These are phyloP conservation scores for Neurospora tetraspora DNA, from an alignment of 495 filamentous ascomycete species.

Conservation along the genomic window DNA sequence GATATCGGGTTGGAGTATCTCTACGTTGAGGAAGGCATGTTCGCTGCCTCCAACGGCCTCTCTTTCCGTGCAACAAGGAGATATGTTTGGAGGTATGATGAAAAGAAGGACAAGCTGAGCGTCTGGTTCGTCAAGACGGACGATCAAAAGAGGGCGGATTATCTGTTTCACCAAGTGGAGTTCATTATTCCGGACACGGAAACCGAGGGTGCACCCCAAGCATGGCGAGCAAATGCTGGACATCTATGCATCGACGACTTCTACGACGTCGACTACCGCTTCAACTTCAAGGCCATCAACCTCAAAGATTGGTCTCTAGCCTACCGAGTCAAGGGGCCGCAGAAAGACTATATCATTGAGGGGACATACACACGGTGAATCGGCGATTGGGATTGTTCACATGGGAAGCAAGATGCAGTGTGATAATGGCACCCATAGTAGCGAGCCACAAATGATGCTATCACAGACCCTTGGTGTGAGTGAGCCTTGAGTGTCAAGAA, in stretches of 20 bases:
- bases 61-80: conserved; percentile 40
- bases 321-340: conserved; percentile 55
- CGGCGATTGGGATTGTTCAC: not conserved
- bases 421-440: not conserved
- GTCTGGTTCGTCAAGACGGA: conserved; percentile 57
- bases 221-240: conserved; percentile 47
- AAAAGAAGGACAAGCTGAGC: conserved; percentile 42
- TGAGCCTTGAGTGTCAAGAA: not conserved
- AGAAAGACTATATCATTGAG: conserved; percentile 56
- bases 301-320: conserved; percentile 44
- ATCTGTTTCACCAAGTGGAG: conserved; percentile 53
- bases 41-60: conserved; percentile 38
- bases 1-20: conserved; percentile 49
- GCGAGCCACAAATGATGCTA: not conserved
- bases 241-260: conserved; percentile 57
- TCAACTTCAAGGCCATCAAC: conserved; percentile 45
- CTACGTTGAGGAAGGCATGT: conserved; percentile 54
- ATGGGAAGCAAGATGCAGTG: not conserved
- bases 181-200: conserved; percentile 19
- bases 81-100: conserved; percentile 50
- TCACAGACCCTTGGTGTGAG: not conserved
- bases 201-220: conserved; percentile 7
- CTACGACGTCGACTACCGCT: conserved; percentile 53
- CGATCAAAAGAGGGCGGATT: conserved; percentile 48
- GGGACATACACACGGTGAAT: conserved; percentile 34